phyloP scores from a whole-genome alignment of 2,329 filamentous ascomycete genomes.

The Pestalotiopsis sp. region DNA sequence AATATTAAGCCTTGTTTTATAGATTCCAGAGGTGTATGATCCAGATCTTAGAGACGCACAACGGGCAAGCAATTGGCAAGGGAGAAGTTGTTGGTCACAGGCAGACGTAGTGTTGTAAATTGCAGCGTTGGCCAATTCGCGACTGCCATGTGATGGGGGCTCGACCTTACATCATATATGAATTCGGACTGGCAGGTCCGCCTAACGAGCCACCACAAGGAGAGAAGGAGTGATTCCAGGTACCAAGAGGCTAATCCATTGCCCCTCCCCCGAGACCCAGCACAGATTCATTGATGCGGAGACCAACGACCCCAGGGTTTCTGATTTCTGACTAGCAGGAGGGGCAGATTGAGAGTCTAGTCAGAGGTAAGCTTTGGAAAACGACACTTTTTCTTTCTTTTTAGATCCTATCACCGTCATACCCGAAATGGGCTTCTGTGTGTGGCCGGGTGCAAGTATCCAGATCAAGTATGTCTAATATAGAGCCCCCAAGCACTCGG shows the following conservation, averaged over 20 bases:
- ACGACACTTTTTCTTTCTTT: background rate
- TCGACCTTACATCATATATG: slow-evolving; percentile 3
- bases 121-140: no score
- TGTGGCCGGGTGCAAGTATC: background rate
- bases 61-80: background rate
- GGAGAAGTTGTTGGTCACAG: background rate
- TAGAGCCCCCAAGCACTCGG: background rate
- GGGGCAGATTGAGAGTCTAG: background rate
- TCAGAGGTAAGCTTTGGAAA: background rate
- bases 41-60: background rate
- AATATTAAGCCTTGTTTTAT: background rate
- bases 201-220: background rate
- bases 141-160: background rate
- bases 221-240: background rate
- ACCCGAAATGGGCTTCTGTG: background rate
- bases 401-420: background rate
- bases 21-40: background rate
- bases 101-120: no score
- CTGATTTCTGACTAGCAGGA: background rate
- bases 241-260: background rate
- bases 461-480: background rate
- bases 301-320: background rate
- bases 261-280: slow-evolving; percentile 4
- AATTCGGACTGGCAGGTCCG: background rate
- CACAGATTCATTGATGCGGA: background rate